Base-by-base conservation (phyloP, 1,284 basidiomycete species). In the Naganishia liquefaciens region DNA sequence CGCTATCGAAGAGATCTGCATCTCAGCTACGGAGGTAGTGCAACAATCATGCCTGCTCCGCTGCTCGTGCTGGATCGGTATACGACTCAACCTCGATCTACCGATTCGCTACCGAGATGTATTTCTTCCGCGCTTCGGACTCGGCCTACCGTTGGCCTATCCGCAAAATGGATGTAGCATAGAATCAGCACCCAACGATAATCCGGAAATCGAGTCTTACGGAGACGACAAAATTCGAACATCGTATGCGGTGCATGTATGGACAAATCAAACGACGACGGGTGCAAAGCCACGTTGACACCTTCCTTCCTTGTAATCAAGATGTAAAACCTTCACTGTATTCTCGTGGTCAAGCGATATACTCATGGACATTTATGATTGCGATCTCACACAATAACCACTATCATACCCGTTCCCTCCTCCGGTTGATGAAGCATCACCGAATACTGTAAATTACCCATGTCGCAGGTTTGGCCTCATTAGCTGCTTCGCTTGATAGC, bases 21-120 rank as follows among this genome's bases (percentile, higher is more conserved):
- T 21, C 57, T 60, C 57, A 50, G 57, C 57, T 23, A 23, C n/a
- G 30, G 39, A 40, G 57, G 57, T 60, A 60, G 46, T 27, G 21
- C 57, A 13, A 11, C 23, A 3, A 21, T 23, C 10, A 19, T 13
- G 46, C 27, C 25, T 37, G n/a, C 21, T 23, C 25, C 7, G 7
- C 27, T 27, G 46, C 47, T 60, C 57, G 21, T 40, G 57, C 46
- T 58, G 37, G 57, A 50, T 50, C 46, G 46, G 13, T 21, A n/a
- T n/a, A 40, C 42, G 33, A 37, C 28, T 60, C 46, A 39, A 33
- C 30, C 40, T 50, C 15, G 23, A 3, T 46, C 46, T 50, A 49
- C 23, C 46, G 57, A 60, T n/a, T 44, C 43, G 13, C 43, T 13
- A 44, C 43, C 17, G 43, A n/a, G 46, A 37, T 44, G 11, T 47